These are phyloP conservation scores for Suillus fuscotomentosus DNA, from an alignment of 768 basidiomycete genomes.

Conservation along the genomic window DNA sequence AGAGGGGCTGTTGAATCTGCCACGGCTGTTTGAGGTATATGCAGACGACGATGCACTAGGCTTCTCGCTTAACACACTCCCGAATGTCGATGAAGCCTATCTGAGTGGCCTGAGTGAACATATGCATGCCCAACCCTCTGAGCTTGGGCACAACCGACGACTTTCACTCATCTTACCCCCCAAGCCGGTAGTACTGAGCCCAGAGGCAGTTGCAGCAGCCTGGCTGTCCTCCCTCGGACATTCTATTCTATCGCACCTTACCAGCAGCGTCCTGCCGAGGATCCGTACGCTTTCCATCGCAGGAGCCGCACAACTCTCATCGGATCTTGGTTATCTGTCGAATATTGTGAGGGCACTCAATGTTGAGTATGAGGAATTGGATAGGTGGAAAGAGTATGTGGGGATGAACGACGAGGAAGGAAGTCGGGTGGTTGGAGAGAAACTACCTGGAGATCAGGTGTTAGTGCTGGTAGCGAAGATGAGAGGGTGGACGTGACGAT, in stretches of 20 bases:
- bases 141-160: conserved; percentile 38
- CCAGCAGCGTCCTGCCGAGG: conserved; percentile 63
- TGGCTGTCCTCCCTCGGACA: conserved; percentile 94
- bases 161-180: conserved; percentile 35
- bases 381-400: conserved; percentile 74
- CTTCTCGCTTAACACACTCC: conserved; percentile 84
- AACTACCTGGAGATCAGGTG: conserved; percentile 20
- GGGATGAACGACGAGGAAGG: conserved; percentile 56
- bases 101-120: conserved; percentile 47
- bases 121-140: conserved; percentile 23
- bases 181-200: conserved; percentile 46
- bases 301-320: conserved; percentile 81
- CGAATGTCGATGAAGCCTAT: conserved; percentile 59
- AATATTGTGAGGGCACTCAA: conserved; percentile 91
- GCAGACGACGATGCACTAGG: conserved; percentile 88
- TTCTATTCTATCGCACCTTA: conserved; percentile 73
- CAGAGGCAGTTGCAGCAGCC: conserved; percentile 82
- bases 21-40: conserved; percentile 91
- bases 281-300: conserved; percentile 59
- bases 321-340: conserved; percentile 85
- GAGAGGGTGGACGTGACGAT: conserved; percentile 28
- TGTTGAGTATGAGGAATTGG: conserved; percentile 79
- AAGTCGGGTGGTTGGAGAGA: conserved; percentile 13
- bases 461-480: conserved; percentile 26
- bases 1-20: conserved; percentile 92